Conservation (phyloP, 176 grass and related monocot genomes). For the Stipa capillata region DNA sequence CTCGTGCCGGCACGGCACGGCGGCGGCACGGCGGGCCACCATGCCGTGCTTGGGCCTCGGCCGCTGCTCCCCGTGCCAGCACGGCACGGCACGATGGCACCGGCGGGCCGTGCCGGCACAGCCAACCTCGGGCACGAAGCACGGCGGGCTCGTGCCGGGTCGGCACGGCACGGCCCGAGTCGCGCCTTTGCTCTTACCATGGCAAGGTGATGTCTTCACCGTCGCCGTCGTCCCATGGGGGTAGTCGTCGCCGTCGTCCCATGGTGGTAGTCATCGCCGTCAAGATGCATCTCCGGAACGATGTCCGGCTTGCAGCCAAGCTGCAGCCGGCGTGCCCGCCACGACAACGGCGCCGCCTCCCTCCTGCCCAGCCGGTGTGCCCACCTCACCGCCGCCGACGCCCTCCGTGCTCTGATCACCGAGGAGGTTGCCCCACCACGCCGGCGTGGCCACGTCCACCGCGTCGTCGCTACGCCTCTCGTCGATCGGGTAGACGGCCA, state of each 20-base stretch:
- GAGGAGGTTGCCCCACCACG: constrained; percentile 66
- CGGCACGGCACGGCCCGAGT: too few species aligned
- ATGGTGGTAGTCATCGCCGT: neutral
- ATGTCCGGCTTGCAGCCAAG: constrained; percentile 3
- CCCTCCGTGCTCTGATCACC: constrained; percentile 36
- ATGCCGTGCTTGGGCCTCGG: too few species aligned
- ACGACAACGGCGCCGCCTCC: neutral
- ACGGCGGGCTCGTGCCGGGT: too few species aligned
- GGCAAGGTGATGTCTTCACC: constrained; percentile 19
- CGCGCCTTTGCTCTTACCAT: constrained; percentile 18
- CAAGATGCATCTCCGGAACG: constrained; percentile 7
- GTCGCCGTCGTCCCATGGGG: neutral
- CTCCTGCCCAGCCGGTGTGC: neutral
- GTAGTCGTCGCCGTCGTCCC: too few species aligned
- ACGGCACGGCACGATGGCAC: too few species aligned
- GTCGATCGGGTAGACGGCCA: constrained; percentile 28
- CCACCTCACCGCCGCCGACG: neutral
- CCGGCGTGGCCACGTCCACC: constrained; percentile 40
- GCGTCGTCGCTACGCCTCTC: constrained; percentile 40
- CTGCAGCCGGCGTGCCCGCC: neutral
- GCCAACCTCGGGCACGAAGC: too few species aligned
- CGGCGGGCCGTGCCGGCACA: too few species aligned
- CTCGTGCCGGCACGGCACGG: too few species aligned
- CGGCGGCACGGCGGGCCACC: too few species aligned
- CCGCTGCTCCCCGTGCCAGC: too few species aligned